phyloP scores from a whole-genome alignment of 441 rosid genomes.

The Euphorbia schlechtendalii region DNA sequence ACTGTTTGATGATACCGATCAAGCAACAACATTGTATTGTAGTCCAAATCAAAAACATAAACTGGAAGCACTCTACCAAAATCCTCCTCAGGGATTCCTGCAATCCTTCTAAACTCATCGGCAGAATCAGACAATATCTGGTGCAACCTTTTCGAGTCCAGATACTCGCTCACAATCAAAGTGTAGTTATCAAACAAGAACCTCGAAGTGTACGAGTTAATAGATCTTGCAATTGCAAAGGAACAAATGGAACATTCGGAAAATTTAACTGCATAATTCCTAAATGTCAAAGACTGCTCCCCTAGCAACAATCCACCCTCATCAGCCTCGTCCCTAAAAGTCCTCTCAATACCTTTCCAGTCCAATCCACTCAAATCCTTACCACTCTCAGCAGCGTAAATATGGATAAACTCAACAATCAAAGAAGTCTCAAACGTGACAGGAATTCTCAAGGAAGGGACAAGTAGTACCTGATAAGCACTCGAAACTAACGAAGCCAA shows the following conservation, averaged over 20 bases:
- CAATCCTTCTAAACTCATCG: slow-evolving; percentile 65
- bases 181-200: slow-evolving; percentile 92
- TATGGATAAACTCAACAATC: slow-evolving; percentile 72
- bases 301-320: slow-evolving; percentile 62
- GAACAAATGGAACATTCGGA: slow-evolving; percentile 76
- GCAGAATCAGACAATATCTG: slow-evolving; percentile 73
- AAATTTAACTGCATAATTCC: slow-evolving; percentile 45
- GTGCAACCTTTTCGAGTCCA: slow-evolving; percentile 91
- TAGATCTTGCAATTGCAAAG: slow-evolving; percentile 66
- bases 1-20: slow-evolving; percentile 88
- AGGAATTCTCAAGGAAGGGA: slow-evolving; percentile 83
- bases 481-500: slow-evolving; percentile 71
- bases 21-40: no score
- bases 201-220: slow-evolving; percentile 83
- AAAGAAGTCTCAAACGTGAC: slow-evolving; percentile 72
- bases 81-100: slow-evolving; percentile 70
- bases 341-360: slow-evolving; percentile 53
- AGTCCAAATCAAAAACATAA: no score
- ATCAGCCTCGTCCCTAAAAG: slow-evolving; percentile 59
- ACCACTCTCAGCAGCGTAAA: slow-evolving; percentile 46
- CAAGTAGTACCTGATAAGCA: slow-evolving; percentile 88
- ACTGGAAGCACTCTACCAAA: slow-evolving; percentile 61
- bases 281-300: slow-evolving; percentile 62
- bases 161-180: slow-evolving; percentile 87
- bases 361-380: slow-evolving; percentile 60